Evolutionary conservation across 2,329 filamentous ascomycete species (phyloP).

Genomic region (Penicillium freii): DNA sequence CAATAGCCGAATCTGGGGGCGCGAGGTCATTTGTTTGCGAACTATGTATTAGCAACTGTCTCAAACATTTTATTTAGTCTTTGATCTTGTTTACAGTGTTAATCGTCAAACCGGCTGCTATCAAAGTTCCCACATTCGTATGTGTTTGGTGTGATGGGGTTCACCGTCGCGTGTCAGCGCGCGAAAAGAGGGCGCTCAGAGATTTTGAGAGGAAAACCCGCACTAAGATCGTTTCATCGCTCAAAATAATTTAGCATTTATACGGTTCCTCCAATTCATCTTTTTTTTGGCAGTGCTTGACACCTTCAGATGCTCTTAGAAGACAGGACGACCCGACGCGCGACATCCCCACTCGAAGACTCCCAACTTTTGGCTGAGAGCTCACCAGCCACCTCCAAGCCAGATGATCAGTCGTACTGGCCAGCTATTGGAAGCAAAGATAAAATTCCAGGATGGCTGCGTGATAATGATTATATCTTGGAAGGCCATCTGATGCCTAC

Average conservation of each 20-base stretch:
- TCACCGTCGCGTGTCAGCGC: background rate
- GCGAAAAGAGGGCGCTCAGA: background rate
- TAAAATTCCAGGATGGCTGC: conserved; percentile 26
- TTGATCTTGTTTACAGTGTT: no score
- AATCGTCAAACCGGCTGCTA: no score
- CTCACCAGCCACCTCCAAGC: background rate
- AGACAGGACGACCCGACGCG: background rate
- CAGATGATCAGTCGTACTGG: conserved; percentile 12
- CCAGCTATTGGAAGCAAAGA: conserved; percentile 24
- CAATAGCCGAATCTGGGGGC: no score
- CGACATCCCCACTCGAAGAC: background rate
- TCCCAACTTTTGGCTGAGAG: background rate
- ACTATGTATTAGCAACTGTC: no score
- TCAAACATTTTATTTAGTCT: no score
- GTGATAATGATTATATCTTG: conserved; percentile 27
- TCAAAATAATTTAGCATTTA: background rate
- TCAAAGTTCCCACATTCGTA: no score
- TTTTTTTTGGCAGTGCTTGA: background rate
- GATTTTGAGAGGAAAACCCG: background rate
- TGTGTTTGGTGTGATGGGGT: background rate
- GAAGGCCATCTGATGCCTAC: conserved; percentile 29
- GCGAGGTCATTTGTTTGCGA: no score
- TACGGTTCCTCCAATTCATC: background rate
- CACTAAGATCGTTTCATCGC: background rate
- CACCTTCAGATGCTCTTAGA: background rate